These are phyloP conservation scores for Lasiosphaeria ovina DNA, from an alignment of 495 filamentous ascomycete genomes.

Conservation along the genomic window DNA sequence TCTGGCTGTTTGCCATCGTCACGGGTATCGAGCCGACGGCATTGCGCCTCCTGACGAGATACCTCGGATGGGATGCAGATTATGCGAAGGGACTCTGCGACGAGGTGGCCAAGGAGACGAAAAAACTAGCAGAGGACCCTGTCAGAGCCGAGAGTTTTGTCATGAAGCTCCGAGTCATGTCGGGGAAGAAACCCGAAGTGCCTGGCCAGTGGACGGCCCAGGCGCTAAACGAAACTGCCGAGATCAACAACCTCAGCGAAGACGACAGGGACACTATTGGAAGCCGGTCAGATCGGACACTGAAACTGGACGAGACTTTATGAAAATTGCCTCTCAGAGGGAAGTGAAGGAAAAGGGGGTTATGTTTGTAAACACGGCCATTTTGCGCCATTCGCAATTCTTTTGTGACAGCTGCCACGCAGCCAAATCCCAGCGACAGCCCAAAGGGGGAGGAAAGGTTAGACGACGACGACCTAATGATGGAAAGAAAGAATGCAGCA, in stretches of 20 bases:
- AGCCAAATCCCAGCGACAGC: too few species aligned
- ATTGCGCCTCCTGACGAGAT: constrained; percentile 59
- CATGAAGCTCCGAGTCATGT: constrained; percentile 51
- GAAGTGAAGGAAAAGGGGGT: not conserved
- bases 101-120: constrained; percentile 52
- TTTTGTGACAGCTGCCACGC: too few species aligned
- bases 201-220: constrained; percentile 28
- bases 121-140: constrained; percentile 44
- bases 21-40: constrained; percentile 63
- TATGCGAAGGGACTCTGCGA: constrained; percentile 56
- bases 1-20: constrained; percentile 62
- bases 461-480: too few species aligned
- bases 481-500: too few species aligned
- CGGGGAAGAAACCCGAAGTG: constrained; percentile 53
- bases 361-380: not conserved
- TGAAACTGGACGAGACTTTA: constrained; percentile 17
- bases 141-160: constrained; percentile 41
- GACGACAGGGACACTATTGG: constrained; percentile 35
- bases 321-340: constrained; percentile 4
- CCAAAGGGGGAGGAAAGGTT: too few species aligned
- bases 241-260: constrained; percentile 22
- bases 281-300: constrained; percentile 19
- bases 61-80: constrained; percentile 54
- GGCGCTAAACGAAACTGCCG: constrained; percentile 26
- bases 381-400: too few species aligned